Evolutionary conservation across 768 basidiomycete species (phyloP).

Genomic region (Auricularia cornea): DNA sequence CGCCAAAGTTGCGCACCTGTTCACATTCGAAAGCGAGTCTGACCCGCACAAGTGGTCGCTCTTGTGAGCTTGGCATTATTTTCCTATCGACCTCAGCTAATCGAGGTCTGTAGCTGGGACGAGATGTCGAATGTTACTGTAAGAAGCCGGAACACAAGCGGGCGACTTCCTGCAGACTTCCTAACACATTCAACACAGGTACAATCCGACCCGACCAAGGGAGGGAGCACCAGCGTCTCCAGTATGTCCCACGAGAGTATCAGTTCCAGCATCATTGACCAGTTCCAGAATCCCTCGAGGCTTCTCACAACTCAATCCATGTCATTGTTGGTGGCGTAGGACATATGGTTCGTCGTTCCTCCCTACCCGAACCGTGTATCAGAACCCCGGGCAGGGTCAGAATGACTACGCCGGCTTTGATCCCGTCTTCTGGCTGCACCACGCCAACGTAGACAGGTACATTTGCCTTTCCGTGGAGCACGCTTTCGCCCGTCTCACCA

Average conservation of each 20-base stretch:
- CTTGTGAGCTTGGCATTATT: conserved; percentile 18
- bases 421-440: background rate
- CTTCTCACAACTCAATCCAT: conserved; percentile 1
- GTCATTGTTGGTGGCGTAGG: conserved; percentile 17
- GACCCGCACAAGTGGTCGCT: conserved; percentile 20
- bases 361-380: too few relatives aligned
- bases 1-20: conserved; percentile 17
- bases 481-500: background rate
- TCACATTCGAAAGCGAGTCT: background rate
- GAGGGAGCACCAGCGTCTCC: conserved; percentile 5
- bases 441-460: background rate
- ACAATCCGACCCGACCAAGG: conserved; percentile 4
- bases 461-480: too few relatives aligned
- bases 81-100: conserved; percentile 12
- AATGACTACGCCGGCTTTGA: conserved; percentile 2
- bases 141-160: too few relatives aligned
- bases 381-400: background rate
- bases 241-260: background rate
- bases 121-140: conserved; percentile 19
- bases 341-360: conserved; percentile 2
- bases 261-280: background rate
- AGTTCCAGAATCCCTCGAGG: background rate
- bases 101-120: conserved; percentile 16
- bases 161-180: too few relatives aligned
- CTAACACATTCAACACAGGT: too few relatives aligned